A percentile compares a stretch with the other conserved stretches of the same genome.
Conservation (phyloP, 495 filamentous ascomycete genomes). For the Poronia punctata region DNA sequence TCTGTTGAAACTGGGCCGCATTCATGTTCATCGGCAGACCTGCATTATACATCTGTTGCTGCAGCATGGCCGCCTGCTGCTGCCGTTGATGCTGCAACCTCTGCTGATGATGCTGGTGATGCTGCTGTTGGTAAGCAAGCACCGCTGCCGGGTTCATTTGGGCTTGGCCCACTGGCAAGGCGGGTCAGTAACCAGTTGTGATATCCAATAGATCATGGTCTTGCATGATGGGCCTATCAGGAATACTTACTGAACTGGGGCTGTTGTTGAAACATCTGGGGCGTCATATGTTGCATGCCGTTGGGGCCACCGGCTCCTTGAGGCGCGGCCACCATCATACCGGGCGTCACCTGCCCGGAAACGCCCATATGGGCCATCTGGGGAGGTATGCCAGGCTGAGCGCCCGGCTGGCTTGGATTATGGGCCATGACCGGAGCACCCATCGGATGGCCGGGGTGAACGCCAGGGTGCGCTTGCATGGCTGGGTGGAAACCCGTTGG, state of each 20-base stretch:
- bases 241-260: conserved; percentile 23
- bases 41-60: conserved; percentile 39
- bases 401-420: conserved; percentile 62
- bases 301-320: conserved; percentile 62
- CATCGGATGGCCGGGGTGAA: conserved; percentile 75
- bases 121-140: conserved; percentile 40
- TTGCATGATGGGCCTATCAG: conserved; percentile 19
- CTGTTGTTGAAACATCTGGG: conserved; percentile 57
- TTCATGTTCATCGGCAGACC: conserved; percentile 54
- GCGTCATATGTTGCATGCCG: conserved; percentile 72
- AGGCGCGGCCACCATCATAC: conserved; percentile 74
- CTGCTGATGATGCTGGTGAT: too few relatives aligned
- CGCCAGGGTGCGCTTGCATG: conserved; percentile 65
- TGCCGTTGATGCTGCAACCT: conserved; percentile 37
- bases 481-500: conserved; percentile 59
- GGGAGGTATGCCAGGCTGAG: conserved; percentile 63
- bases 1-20: conserved; percentile 48
- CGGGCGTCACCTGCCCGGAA: conserved; percentile 77
- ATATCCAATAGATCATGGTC: too few relatives aligned
- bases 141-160: conserved; percentile 46
- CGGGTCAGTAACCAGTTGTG: conserved; percentile 13
- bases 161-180: conserved; percentile 27
- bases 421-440: conserved; percentile 46
- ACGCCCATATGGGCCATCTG: conserved; percentile 68
- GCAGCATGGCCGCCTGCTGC: conserved; percentile 30